These are phyloP conservation scores for Leptographium lundbergii DNA, from an alignment of 2,329 filamentous ascomycete species.

Conservation along the genomic window DNA sequence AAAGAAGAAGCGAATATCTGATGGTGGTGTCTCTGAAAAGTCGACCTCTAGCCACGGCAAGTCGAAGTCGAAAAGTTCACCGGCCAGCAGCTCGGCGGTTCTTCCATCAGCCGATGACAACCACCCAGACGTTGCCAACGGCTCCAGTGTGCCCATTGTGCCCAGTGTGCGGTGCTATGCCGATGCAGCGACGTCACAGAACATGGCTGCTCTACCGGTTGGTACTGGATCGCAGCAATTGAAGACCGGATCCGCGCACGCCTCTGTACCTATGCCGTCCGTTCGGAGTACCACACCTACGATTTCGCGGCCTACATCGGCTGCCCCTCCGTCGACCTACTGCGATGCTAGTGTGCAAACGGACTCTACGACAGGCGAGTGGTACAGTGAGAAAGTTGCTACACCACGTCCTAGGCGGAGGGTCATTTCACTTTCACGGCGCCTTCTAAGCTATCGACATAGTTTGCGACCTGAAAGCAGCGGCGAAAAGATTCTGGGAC, in stretches of 20 bases:
- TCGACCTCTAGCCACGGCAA: constrained; percentile 12
- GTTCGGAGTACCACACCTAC: not conserved
- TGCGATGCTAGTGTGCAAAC: constrained; percentile 41
- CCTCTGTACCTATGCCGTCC: not conserved
- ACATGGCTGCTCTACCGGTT: constrained; percentile 39
- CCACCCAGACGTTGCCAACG: constrained; percentile 17
- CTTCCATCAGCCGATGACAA: not conserved
- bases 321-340: constrained; percentile 29
- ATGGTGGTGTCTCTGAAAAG: constrained; percentile 24
- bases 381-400: constrained; percentile 30
- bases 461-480: constrained; percentile 27
- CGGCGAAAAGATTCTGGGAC: constrained; percentile 17
- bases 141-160: constrained; percentile 23
- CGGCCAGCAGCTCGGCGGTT: not conserved
- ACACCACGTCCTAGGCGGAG: constrained; percentile 30
- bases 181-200: constrained; percentile 39
- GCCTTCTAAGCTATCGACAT: constrained; percentile 36
- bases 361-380: constrained; percentile 39
- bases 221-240: constrained; percentile 27
- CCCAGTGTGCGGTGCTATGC: constrained; percentile 33
- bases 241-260: constrained; percentile 4
- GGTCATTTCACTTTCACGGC: constrained; percentile 40
- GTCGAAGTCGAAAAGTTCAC: constrained; percentile 15
- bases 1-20: constrained; percentile 51
- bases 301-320: constrained; percentile 25